These are phyloP conservation scores for Aureobasidium lini DNA, from an alignment of 2,329 filamentous ascomycete genomes.

Conservation along the genomic window DNA sequence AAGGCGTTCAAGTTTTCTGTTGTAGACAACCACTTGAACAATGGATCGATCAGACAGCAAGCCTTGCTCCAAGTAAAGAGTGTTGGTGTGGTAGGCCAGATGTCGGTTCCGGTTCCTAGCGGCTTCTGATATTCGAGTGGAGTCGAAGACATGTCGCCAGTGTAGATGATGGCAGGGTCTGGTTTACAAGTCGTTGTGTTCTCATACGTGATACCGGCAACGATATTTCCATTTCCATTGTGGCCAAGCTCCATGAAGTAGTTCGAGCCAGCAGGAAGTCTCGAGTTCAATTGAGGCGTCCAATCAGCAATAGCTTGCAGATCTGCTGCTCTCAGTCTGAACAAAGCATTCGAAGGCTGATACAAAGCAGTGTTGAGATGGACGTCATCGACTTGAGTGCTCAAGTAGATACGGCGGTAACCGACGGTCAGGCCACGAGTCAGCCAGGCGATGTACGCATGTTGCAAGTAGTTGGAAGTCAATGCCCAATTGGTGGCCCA, in stretches of 20 bases:
- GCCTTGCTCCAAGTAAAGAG: constrained; percentile 42
- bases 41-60: constrained; percentile 44
- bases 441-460: constrained; percentile 56
- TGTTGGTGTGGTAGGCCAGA: constrained; percentile 35
- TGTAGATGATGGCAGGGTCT: constrained; percentile 30
- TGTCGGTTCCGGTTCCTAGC: constrained; percentile 30
- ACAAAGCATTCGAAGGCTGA: constrained; percentile 39
- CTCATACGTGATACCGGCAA: constrained; percentile 26
- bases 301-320: constrained; percentile 41
- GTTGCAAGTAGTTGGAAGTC: constrained; percentile 52
- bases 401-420: constrained; percentile 48
- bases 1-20: constrained; percentile 46
- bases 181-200: constrained; percentile 25
- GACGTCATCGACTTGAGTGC: constrained; percentile 56
- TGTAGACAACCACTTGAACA: constrained; percentile 48
- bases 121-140: constrained; percentile 41
- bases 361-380: constrained; percentile 43
- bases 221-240: constrained; percentile 50
- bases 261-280: constrained; percentile 44
- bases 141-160: constrained; percentile 30
- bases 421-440: constrained; percentile 51
- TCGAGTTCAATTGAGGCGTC: constrained; percentile 36
- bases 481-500: constrained; percentile 47
- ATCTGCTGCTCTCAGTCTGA: constrained; percentile 43
- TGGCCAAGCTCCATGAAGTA: constrained; percentile 50